phyloP scores from a whole-genome alignment of 2,329 filamentous ascomycete species.

The Aspergillus sp. region DNA sequence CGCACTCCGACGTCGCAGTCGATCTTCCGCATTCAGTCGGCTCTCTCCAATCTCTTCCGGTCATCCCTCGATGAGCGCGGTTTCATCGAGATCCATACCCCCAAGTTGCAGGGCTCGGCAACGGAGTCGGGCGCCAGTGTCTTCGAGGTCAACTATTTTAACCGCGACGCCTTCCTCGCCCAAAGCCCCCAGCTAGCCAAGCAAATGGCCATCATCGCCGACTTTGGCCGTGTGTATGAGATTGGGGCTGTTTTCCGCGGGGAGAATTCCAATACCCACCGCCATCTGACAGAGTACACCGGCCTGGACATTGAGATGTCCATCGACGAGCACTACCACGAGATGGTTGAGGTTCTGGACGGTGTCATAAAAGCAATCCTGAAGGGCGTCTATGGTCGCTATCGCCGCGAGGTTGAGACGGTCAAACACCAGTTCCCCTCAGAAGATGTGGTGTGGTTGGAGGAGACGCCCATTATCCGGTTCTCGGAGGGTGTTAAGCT shows the following conservation, averaged over 20 bases:
- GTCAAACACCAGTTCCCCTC: conserved; percentile 80
- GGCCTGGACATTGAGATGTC: conserved; percentile 90
- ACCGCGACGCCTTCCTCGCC: conserved; percentile 73
- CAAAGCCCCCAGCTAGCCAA: conserved; percentile 89
- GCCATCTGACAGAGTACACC: conserved; percentile 89
- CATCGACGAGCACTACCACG: conserved; percentile 80
- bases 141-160: conserved; percentile 88
- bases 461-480: conserved; percentile 70
- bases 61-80: conserved; percentile 61
- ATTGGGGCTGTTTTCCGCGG: conserved; percentile 85
- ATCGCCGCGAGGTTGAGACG: conserved; percentile 63
- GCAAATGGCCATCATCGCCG: conserved; percentile 83
- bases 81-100: conserved; percentile 90
- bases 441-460: conserved; percentile 75
- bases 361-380: conserved; percentile 72
- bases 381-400: conserved; percentile 58
- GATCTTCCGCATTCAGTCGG: conserved; percentile 78
- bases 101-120: conserved; percentile 80
- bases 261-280: conserved; percentile 91
- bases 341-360: conserved; percentile 72
- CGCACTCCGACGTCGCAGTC: conserved; percentile 78
- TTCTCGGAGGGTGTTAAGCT: conserved; percentile 73
- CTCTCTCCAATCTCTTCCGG: conserved; percentile 71
- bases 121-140: conserved; percentile 88
- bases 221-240: conserved; percentile 84